Evolutionary conservation across 2,329 filamentous ascomycete genomes (phyloP), one percentile per base, ranked within the genome.

Genomic region (Coniochaeta sp.): DNA sequence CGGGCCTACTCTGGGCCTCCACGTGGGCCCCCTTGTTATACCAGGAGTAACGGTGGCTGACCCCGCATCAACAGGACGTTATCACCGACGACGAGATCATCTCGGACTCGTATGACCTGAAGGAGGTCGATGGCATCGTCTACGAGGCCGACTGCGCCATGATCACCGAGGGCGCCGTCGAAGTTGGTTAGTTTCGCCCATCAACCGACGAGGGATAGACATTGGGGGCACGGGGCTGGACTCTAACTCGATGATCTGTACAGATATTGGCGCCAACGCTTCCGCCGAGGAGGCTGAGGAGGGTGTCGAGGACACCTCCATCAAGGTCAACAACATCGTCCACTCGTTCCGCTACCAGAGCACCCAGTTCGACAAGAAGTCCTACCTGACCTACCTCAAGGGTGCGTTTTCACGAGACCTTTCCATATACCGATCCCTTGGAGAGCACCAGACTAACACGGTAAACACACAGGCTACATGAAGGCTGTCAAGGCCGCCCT

Each of bases 71-170:
- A 63, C 71, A 99, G 95, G 95, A 99, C 76, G 79, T 95, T 70
- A 76, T 97, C 78, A 90, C 86, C 77, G 90, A 81, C 67, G 93
- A 97, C 81, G 95, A 99, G 89, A 85, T 99, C 77, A 88, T 98
- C 87, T 96, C 95, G 72, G 93, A 98, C 81, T 95, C 90, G 69
- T 97, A 89, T 81, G 82, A 92, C 69, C 77, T 96, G 74, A 91
- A 90, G 81, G 82, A 89, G 76, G 74, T 93, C 65, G 90, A 93
- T 76, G 87, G 85, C 68, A 81, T 90, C 68, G 87, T 89, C 70
- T 98, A 90, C 81, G 93, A 98, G 82, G 89, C 88, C 73, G 89
- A 99, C 80, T 96, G 93, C 80, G 81, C 83, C 74, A 96, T 93
- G 87, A 92, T 97, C 79, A 86, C 85, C 62, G 82, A 93, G 77